These are phyloP conservation scores for Beauveria varroae DNA, from an alignment of 2,329 filamentous ascomycete species.

Conservation along the genomic window DNA sequence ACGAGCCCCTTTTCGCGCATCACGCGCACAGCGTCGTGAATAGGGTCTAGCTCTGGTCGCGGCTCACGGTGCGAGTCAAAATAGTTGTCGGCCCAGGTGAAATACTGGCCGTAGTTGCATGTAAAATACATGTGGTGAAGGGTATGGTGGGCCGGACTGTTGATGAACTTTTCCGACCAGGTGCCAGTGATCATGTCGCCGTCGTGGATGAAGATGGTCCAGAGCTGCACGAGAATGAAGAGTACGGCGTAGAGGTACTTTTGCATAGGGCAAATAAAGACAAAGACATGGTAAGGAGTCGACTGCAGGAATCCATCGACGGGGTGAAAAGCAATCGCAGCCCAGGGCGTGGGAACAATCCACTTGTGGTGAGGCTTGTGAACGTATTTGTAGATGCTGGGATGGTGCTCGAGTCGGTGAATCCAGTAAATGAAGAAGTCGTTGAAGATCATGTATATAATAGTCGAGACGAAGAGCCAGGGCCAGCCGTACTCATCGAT, in stretches of 20 bases:
- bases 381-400: conserved; percentile 37
- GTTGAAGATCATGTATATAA: conserved; percentile 38
- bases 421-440: conserved; percentile 41
- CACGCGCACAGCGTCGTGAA: conserved; percentile 35
- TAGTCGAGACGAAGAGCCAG: conserved; percentile 30
- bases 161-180: conserved; percentile 39
- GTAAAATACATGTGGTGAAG: conserved; percentile 43
- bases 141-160: conserved; percentile 40
- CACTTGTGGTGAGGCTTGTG: conserved; percentile 44
- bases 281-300: conserved; percentile 37
- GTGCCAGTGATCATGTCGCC: conserved; percentile 41
- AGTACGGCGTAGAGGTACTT: conserved; percentile 37
- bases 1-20: conserved; percentile 38
- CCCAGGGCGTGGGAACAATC: conserved; percentile 41
- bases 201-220: conserved; percentile 43
- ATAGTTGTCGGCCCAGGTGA: conserved; percentile 39
- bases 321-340: conserved; percentile 40
- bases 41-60: conserved; percentile 34
- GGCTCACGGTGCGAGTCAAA: conserved; percentile 37
- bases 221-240: conserved; percentile 38
- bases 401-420: conserved; percentile 38
- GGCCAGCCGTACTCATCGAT: conserved; percentile 31
- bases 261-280: conserved; percentile 38
- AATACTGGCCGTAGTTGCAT: conserved; percentile 43
- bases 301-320: conserved; percentile 39